A percentile compares a stretch with the other conserved stretches of the same genome.
Evolutionary conservation across 805 yeast species (phyloP).

Genomic region (Babjeviella inositovora): DNA sequence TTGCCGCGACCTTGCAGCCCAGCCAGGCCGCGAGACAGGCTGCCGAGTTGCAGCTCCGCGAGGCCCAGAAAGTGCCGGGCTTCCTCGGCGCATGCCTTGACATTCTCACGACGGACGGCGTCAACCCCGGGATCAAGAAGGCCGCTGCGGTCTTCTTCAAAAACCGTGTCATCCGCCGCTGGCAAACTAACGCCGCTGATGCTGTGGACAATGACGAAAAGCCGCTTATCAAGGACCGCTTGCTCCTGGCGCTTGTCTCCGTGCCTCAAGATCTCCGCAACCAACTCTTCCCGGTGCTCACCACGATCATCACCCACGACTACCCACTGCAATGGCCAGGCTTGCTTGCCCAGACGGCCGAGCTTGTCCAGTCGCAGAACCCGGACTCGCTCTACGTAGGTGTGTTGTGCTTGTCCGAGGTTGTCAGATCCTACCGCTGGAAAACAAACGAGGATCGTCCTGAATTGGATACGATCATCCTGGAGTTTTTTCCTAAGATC

Average conservation of each 20-base stretch:
- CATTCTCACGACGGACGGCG: constrained; percentile 38
- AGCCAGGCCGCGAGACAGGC: constrained; percentile 41
- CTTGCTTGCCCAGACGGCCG: constrained; percentile 25
- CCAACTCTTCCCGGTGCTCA: constrained; percentile 34
- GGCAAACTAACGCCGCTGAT: constrained; percentile 25
- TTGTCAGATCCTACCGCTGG: constrained; percentile 63
- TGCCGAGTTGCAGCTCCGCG: constrained; percentile 53
- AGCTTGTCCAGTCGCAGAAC: constrained; percentile 24
- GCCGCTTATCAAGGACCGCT: constrained; percentile 51
- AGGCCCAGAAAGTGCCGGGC: constrained; percentile 43
- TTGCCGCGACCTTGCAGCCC: constrained; percentile 63
- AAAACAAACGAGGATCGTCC: constrained; percentile 33
- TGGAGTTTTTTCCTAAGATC: constrained; percentile 47
- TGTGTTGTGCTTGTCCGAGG: constrained; percentile 50
- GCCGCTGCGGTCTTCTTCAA: constrained; percentile 79
- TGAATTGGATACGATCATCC: constrained; percentile 36
- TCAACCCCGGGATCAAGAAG: constrained; percentile 32
- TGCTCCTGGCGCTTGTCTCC: constrained; percentile 45
- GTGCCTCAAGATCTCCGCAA: constrained; percentile 21
- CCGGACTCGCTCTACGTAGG: constrained; percentile 42
- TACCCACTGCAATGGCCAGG: constrained; percentile 32
- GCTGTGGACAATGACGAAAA: constrained; percentile 55
- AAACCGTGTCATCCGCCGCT: constrained; percentile 48
- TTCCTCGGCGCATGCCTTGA: constrained; percentile 76
- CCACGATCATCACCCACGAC: constrained; percentile 26